Conservation (phyloP, 306 rosid species). For the Trifolium fragiferum region DNA sequence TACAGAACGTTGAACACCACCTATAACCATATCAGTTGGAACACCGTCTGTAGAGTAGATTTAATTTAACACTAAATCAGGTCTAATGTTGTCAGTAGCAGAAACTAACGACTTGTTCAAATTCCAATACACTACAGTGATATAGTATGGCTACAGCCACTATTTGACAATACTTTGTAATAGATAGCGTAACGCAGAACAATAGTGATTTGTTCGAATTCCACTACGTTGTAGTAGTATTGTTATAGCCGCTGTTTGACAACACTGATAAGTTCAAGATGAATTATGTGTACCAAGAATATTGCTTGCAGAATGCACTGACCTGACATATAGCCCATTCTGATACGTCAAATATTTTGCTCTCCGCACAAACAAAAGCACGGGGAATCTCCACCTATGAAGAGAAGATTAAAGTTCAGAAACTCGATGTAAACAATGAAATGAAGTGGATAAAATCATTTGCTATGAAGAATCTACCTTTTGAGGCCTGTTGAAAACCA, state of each 20-base stretch:
- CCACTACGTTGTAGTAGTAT: not conserved
- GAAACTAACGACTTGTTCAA: not conserved
- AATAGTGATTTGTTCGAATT: not conserved
- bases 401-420: slow-evolving; percentile 40
- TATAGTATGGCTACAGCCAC: not conserved
- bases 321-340: slow-evolving; percentile 99
- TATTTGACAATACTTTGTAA: too few species aligned
- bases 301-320: slow-evolving; percentile 38
- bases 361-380: slow-evolving; percentile 98
- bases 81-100: not conserved
- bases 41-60: not conserved
- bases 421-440: slow-evolving; percentile 28
- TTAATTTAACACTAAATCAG: slow-evolving; percentile 15
- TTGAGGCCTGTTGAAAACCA: slow-evolving; percentile 80
- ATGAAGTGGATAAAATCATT: slow-evolving; percentile 13
- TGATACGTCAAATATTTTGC: slow-evolving; percentile 95
- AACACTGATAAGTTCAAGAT: slow-evolving; percentile 6
- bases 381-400: slow-evolving; percentile 92
- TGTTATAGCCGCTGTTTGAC: not conserved
- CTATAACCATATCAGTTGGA: slow-evolving; percentile 11
- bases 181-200: not conserved
- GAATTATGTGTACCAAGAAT: slow-evolving; percentile 13
- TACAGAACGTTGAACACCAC: not conserved
- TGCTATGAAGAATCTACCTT: slow-evolving; percentile 54
- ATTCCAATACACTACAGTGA: not conserved